Evolutionary conservation across 441 rosid species (phyloP), one percentile per base, ranked within the genome.

Genomic region (Pelargonium cotyledonis): DNA sequence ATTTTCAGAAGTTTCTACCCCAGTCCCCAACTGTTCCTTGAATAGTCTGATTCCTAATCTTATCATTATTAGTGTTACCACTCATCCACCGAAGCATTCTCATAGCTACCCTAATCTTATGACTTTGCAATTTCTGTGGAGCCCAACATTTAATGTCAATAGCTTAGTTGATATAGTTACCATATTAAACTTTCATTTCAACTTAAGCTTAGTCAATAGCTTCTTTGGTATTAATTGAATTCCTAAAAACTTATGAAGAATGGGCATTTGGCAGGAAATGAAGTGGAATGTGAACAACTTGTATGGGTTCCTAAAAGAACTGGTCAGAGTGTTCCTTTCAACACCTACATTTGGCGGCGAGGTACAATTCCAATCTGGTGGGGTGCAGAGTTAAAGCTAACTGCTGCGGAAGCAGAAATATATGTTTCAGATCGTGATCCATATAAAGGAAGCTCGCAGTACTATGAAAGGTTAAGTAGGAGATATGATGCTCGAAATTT

Each of bases 301-400:
- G 91, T 90, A 76, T 95, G 98, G 97, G 84, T 82, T 60, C 97
- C 99, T 70, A 91, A 85, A 82, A 86, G 66, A 77, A 65, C 84
- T 18, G 88, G 87, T 77, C 96, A 82, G 80, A 86, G 92, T 81
- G 74, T 90, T 77, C 94, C 95, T 80, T 92, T 91, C 76, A 95
- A 81, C 76, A 85, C 91, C 15, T 90, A 86, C 70, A 81, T 90
- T 65, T 95, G 97, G 99, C 89, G 97, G 68, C 90, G 97, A 70
- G 99, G 99, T 75, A 91, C 99, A 57, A 91, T 91, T 61, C 97
- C 99, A 18, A 90, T 95, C 51, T 94, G 99, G 99, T 91, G 99
- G 99, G 96, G 99, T 84, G 97, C 99, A 49, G 97, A 95, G 72
- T 71, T 95, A 74, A 95, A 91, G 81, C 80, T 94, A 40, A 91